Base-by-base conservation (phyloP, 2,329 filamentous ascomycete species). In the Beauveria sp. region DNA sequence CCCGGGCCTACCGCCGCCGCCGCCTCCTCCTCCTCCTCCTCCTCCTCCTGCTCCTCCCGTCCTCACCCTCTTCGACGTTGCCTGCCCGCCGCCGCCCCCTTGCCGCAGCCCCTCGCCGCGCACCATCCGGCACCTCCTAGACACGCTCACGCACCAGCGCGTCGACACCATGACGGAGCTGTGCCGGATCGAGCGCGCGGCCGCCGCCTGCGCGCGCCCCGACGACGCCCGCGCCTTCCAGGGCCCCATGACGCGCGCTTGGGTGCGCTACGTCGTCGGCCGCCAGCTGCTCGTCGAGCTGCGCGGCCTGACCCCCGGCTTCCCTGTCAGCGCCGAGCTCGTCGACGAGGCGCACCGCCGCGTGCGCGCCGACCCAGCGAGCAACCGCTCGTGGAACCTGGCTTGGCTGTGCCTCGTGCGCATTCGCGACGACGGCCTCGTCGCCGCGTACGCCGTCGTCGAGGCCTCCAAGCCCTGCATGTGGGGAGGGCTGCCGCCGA, bases 131-230 rank as follows among this genome's bases (percentile, higher is more conserved):
- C 81, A 86, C 64, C 79, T 89, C 64, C 83, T 90, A 64, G 77
- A 85, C 26, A 84, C 86, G 0, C 79, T 91, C 24, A 77, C 77
- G 49, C 85, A 83, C 0, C 87, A 89, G 68, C 83, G 83, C n/a
- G 78, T 91, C 70, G 91, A 91, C 70, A 91, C 88, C 0, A 78
- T 91, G 22, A 86, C 85, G 0, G 87, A 89, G 64, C 81, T 91
- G 30, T 86, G 88, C 65, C 85, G 87, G 18, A 86, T 90, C 66
- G 89, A 92, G 71, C 82, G 84, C 61, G 78, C 83, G 4, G 86
- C 88, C 26, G 83, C 85, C 3, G 72, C 77, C 2, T 80, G 83
- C 63, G 79, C 84, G 38, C 77, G 80, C 46, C 78, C 83, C 49
- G 83, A 85, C 58, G 82, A 89, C 52, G 81, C 81, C 16, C 79